These are phyloP conservation scores for Meripilus lineatus DNA, from an alignment of 1,284 basidiomycete species.

Conservation along the genomic window DNA sequence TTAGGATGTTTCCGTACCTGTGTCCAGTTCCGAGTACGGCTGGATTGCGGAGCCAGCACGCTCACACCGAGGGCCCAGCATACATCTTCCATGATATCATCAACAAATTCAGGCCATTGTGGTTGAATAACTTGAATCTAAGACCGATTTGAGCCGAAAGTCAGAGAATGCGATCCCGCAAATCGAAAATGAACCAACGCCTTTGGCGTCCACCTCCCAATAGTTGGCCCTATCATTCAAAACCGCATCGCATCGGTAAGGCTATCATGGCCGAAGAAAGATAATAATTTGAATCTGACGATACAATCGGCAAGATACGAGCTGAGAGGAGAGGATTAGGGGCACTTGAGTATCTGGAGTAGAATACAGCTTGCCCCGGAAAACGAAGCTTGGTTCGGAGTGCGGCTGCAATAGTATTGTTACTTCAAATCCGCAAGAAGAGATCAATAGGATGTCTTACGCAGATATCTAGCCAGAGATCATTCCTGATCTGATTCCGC, in stretches of 20 bases:
- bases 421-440: too few relatives aligned
- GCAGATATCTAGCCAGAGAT: too few relatives aligned
- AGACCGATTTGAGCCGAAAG: background rate
- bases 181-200: background rate
- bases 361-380: too few relatives aligned
- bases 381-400: too few relatives aligned
- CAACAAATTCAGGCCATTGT: background rate
- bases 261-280: background rate
- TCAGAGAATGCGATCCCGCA: background rate
- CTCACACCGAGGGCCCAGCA: background rate
- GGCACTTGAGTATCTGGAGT: conserved; percentile 16
- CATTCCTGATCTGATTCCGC: too few relatives aligned
- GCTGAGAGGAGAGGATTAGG: conserved; percentile 27
- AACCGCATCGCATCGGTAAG: background rate
- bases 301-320: conserved; percentile 8
- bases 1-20: background rate
- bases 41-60: background rate
- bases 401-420: too few relatives aligned
- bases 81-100: background rate
- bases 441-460: too few relatives aligned
- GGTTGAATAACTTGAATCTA: background rate
- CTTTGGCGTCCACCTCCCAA: background rate
- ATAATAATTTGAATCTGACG: background rate
- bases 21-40: background rate
- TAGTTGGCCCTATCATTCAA: background rate